A percentile compares a stretch with the other conserved stretches of the same genome.
Conservation (phyloP, 2,329 filamentous ascomycete species). For the Penicillium aurantiogriseum region DNA sequence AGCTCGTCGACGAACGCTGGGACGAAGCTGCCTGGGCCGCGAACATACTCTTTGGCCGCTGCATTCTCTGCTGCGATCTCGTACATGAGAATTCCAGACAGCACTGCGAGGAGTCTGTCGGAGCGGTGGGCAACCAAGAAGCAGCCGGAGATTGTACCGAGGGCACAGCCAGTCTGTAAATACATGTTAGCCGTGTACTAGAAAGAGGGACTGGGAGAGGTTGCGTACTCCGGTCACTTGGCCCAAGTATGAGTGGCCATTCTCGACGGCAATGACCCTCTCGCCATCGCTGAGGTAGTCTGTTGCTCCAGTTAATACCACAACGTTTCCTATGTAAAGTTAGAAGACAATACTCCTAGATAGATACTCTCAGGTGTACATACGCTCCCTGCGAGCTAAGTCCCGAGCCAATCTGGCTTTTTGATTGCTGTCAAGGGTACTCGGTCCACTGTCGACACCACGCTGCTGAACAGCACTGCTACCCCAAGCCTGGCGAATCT, state of each 20-base stretch:
- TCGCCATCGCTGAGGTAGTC: constrained; percentile 77
- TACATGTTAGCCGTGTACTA: neutral
- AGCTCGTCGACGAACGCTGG: constrained; percentile 78
- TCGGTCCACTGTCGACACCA: constrained; percentile 75
- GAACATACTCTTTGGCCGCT: constrained; percentile 58
- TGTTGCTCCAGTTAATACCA: constrained; percentile 76
- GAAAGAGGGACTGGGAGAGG: neutral
- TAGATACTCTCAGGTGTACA: neutral
- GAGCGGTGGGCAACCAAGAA: constrained; percentile 63
- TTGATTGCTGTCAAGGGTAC: constrained; percentile 53
- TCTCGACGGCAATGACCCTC: constrained; percentile 65
- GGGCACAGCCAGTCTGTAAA: constrained; percentile 68
- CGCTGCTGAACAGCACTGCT: constrained; percentile 62
- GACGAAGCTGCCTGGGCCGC: constrained; percentile 82
- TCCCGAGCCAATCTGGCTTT: constrained; percentile 62
- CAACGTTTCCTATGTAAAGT: constrained; percentile 53
- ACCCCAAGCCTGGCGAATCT: constrained; percentile 73
- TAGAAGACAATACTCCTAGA: neutral
- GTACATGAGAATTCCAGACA: constrained; percentile 74
- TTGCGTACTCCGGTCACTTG: constrained; percentile 45
- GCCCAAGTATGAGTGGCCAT: constrained; percentile 66
- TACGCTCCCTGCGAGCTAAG: constrained; percentile 65
- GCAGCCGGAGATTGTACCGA: constrained; percentile 78
- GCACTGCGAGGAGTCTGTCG: constrained; percentile 68
- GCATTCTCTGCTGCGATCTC: constrained; percentile 74